Evolutionary conservation across 1,139 yeast genomes (phyloP).

Genomic region (Taphrina flavorubra): DNA sequence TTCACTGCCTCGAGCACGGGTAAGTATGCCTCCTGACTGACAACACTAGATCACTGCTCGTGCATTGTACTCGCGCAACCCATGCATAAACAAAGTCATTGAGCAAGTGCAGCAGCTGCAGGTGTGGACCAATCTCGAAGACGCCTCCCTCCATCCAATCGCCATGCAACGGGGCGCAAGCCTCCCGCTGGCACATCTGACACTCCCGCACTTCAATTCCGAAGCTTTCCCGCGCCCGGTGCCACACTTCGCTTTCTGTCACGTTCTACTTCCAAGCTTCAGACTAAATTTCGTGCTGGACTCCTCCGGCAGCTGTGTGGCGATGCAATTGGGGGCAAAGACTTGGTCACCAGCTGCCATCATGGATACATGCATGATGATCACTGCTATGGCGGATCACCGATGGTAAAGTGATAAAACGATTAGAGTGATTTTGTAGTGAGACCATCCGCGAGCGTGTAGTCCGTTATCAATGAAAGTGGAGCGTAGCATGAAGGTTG

Average conservation of each 20-base stretch:
- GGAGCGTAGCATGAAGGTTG: not conserved
- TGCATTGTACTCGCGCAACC: not conserved
- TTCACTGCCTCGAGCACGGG: too few species aligned
- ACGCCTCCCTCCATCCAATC: not conserved
- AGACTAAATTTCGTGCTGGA: not conserved
- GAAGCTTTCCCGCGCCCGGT: not conserved
- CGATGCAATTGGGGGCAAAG: too few species aligned
- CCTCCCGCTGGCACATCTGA: slow-evolving; percentile 4
- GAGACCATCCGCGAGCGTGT: too few species aligned
- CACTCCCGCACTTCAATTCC: not conserved
- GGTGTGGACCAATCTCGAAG: slow-evolving; percentile 11
- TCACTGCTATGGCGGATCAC: too few species aligned
- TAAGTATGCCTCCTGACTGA: too few species aligned
- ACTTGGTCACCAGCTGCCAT: too few species aligned
- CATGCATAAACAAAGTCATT: not conserved
- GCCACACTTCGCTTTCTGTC: not conserved
- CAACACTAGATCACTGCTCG: not conserved
- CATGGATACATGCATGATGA: too few species aligned
- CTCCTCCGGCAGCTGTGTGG: too few species aligned
- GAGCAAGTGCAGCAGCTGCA: too few species aligned
- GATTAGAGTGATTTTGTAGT: too few species aligned
- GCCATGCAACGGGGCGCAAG: not conserved
- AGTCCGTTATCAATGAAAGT: too few species aligned
- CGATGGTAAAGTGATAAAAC: too few species aligned
- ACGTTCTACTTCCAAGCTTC: not conserved